phyloP scores from a whole-genome alignment of 116 monocot genomes.

The Trichopus zeylanicus region DNA sequence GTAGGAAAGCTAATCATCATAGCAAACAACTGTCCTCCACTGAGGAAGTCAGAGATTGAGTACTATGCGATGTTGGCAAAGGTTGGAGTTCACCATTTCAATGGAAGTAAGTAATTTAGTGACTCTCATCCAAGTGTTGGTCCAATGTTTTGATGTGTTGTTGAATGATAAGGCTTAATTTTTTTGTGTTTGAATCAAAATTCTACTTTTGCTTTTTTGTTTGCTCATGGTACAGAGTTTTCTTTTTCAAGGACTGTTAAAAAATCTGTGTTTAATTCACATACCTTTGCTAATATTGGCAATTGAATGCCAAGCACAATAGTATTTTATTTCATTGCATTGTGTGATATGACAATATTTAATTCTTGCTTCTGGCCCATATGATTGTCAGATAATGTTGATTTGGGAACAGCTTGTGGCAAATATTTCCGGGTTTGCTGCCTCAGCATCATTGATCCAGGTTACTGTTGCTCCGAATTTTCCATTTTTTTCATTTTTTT shows the following conservation, averaged over 20 bases:
- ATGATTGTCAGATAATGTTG: constrained; percentile 60
- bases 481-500: neutral
- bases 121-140: neutral
- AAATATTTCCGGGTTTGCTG: constrained; percentile 78
- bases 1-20: constrained; percentile 39
- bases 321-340: no score
- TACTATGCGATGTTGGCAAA: constrained; percentile 63
- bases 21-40: constrained; percentile 56
- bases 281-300: no score
- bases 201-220: no score
- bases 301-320: no score
- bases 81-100: constrained; percentile 58
- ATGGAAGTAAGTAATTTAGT: constrained; percentile 37
- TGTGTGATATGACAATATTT: no score
- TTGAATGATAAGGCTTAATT: no score
- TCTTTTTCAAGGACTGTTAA: no score
- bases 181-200: no score
- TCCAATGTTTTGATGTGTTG: neutral
- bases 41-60: constrained; percentile 50
- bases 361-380: neutral
- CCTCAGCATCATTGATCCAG: constrained; percentile 81
- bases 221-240: no score
- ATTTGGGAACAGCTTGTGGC: constrained; percentile 81
- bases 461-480: constrained; percentile 7
- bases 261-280: no score